Percentiles rank a stretch among this genome's conserved stretches.
Conservation (phyloP, 192 early-diverging fungal species). For the Linderina pennispora region DNA sequence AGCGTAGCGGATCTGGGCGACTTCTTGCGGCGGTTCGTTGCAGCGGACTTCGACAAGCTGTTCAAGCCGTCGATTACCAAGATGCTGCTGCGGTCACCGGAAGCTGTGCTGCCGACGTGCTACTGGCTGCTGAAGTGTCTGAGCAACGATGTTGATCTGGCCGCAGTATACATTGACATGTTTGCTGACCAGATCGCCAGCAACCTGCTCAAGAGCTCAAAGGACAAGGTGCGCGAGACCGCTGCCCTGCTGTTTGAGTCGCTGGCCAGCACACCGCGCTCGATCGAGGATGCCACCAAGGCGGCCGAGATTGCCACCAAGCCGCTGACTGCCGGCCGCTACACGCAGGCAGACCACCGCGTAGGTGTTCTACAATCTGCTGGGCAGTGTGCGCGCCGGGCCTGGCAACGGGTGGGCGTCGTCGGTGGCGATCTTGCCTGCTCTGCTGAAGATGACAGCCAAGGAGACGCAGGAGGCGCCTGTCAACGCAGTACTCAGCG, state of each 20-base stretch:
- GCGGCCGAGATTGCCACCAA: conserved; percentile 13
- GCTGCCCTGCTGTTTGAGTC: conserved; percentile 25
- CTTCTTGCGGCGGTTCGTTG: conserved; percentile 55
- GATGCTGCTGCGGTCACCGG: conserved; percentile 81
- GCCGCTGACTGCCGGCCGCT: conserved; percentile 50
- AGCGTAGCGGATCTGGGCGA: conserved; percentile 44
- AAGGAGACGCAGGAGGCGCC: conserved; percentile 77
- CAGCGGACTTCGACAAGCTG: conserved; percentile 49
- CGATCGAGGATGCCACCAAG: conserved; percentile 8
- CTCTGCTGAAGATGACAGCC: conserved; percentile 55
- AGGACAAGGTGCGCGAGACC: conserved; percentile 14
- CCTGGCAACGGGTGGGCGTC: conserved; percentile 27
- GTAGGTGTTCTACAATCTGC: conserved; percentile 52
- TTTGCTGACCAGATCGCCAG: conserved; percentile 45
- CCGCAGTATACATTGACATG: conserved; percentile 55
- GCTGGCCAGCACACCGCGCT: conserved; percentile 18
- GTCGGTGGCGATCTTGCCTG: conserved; percentile 50
- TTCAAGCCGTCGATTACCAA: conserved; percentile 63
- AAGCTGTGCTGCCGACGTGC: conserved; percentile 63
- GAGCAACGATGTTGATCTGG: conserved; percentile 41
- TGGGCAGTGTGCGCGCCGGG: conserved; percentile 35
- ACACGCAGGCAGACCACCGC: conserved; percentile 64
- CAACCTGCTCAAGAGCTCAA: conserved; percentile 35
- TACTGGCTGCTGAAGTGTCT: conserved; percentile 57
- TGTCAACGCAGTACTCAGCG: conserved; percentile 55